Evolutionary conservation across 1,139 yeast species (phyloP).

Genomic region (Debaryomyces subglobosus): DNA sequence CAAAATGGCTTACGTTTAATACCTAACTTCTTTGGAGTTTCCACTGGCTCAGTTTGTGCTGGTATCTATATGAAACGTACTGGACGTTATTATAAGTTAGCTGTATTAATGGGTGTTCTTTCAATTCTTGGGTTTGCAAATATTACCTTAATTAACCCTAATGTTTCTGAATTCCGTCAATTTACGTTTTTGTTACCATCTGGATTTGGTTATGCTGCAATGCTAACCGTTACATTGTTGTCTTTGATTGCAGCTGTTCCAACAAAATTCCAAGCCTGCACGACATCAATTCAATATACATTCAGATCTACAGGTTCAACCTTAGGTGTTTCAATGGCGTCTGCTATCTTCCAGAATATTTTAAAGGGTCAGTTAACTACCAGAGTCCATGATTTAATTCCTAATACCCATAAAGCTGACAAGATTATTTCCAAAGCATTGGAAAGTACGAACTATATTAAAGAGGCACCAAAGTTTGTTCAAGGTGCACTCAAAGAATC

Average conservation of each 20-base stretch:
- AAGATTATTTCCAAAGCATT: constrained; percentile 54
- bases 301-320: constrained; percentile 78
- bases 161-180: constrained; percentile 42
- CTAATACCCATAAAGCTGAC: constrained; percentile 35
- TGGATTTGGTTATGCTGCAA: constrained; percentile 61
- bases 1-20: constrained; percentile 64
- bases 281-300: constrained; percentile 76
- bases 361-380: constrained; percentile 21
- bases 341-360: constrained; percentile 60
- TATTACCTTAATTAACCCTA: constrained; percentile 40
- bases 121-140: constrained; percentile 50
- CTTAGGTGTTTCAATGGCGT: constrained; percentile 67
- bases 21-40: constrained; percentile 70
- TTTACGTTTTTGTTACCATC: constrained; percentile 42
- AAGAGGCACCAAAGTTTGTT: constrained; percentile 51
- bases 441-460: constrained; percentile 58
- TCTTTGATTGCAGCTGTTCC: constrained; percentile 71
- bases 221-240: constrained; percentile 66
- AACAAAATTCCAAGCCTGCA: constrained; percentile 64
- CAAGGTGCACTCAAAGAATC: constrained; percentile 48
- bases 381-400: constrained; percentile 28
- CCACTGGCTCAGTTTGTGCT: constrained; percentile 68
- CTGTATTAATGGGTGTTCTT: constrained; percentile 46
- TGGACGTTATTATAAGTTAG: constrained; percentile 63
- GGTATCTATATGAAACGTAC: constrained; percentile 71